Percentiles rank a stretch among this genome's conserved stretches.
Conservation (phyloP, 257 asterid species). For the Nicotiana tomentosiformis region DNA sequence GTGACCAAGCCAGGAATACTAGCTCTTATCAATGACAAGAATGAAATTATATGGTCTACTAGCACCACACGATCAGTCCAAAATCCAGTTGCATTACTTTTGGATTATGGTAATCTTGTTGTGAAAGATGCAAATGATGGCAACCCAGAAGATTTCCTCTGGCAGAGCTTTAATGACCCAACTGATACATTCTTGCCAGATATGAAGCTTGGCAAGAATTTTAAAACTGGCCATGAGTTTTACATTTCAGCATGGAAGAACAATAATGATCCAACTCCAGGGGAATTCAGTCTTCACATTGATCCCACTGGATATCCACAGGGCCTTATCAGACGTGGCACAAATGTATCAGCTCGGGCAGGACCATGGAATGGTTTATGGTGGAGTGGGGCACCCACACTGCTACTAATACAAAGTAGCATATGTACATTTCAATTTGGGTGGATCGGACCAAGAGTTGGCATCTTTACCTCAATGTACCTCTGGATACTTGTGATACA, state of each 20-base stretch:
- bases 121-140: conserved; percentile 26
- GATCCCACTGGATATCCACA: conserved; percentile 29
- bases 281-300: background rate
- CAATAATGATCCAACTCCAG: conserved; percentile 1
- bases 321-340: background rate
- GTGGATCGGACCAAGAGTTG: conserved; percentile 1
- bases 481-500: background rate
- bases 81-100: too few species aligned
- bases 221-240: background rate
- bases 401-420: background rate
- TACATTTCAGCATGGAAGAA: background rate
- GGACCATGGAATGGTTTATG: conserved; percentile 10
- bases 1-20: too few species aligned
- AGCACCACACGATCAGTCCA: too few species aligned
- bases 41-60: background rate
- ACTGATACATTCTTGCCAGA: conserved; percentile 20
- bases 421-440: background rate
- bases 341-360: background rate
- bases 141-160: conserved; percentile 11
- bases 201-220: conserved; percentile 24
- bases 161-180: conserved; percentile 29
- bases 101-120: background rate
- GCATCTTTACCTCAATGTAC: background rate
- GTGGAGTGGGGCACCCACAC: background rate
- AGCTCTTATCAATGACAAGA: too few species aligned